Evolutionary conservation across 2,329 filamentous ascomycete genomes (phyloP), one percentile per base, ranked within the genome.

Genomic region (Camillea tinctor): DNA sequence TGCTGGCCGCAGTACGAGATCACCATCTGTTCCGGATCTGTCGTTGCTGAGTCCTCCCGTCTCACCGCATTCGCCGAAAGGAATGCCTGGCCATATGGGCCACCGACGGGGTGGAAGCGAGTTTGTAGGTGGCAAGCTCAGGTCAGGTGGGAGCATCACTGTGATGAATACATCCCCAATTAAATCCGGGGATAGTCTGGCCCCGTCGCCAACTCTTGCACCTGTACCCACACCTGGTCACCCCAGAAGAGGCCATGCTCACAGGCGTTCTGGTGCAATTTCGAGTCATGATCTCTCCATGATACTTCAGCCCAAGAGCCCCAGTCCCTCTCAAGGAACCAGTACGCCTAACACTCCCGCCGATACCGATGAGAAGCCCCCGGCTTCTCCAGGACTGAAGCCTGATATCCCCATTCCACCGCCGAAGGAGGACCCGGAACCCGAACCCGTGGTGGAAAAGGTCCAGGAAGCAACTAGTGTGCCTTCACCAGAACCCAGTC

Each of bases 101-200:
- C 93, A 97, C 73, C 84, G 88, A 68, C 85, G 93, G 69, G 90
- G 90, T 57, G 90, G 88, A 24, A 97, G 93, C 72, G 93, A 97
- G 73, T 93, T 96, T 69, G 90, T 96, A 52, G 92, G 92, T 44
- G 91, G 90, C 7, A 89, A 89, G 67, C 76, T 83, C 66, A 79
- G 86, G 67, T 75, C 81, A 75, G 77, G 84, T 13, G 84, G 83
- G 53, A 79, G 83, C 0, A 85, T 87, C 54, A 83, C 84, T 9
- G 77, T 86, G 7, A 81, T 91, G 77, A 90, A 86, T 73, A 84
- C 85, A 13, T 92, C 88, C 68, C 88, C 89, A 24, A 89, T 87
- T 11, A 91, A 88, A 65, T 80, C 80, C 57, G 82, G 86, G 23
- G 79, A 80, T 60, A 85, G 86, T 5, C 83, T 84, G 64, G 74